phyloP scores from a whole-genome alignment of 768 basidiomycete genomes.

The Ramaria rubella region DNA sequence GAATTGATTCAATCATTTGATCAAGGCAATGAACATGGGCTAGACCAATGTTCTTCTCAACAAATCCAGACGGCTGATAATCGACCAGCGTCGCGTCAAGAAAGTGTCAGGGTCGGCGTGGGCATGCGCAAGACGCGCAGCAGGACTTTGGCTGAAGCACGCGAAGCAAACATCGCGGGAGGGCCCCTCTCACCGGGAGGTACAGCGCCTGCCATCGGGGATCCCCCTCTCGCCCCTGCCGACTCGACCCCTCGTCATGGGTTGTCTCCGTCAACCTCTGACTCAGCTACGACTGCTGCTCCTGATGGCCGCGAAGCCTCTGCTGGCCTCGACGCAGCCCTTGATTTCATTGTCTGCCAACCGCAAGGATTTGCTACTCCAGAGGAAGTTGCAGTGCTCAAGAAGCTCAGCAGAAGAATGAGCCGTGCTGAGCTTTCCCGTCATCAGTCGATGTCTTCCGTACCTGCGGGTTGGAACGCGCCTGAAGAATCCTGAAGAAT shows the following conservation, averaged over 20 bases:
- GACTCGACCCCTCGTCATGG: background rate
- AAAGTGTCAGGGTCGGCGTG: background rate
- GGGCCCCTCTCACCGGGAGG: background rate
- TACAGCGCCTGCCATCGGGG: background rate
- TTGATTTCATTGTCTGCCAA: constrained; percentile 6
- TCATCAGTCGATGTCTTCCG: background rate
- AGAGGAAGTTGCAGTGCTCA: constrained; percentile 1
- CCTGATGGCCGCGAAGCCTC: constrained; percentile 3
- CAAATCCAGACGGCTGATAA: background rate
- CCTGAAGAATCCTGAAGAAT: background rate
- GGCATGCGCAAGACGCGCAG: constrained; percentile 10
- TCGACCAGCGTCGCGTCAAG: background rate
- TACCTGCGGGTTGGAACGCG: background rate
- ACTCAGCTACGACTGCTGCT: background rate
- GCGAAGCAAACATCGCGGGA: background rate
- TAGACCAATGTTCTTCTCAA: background rate
- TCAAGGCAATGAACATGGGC: background rate
- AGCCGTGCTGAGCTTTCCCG: background rate
- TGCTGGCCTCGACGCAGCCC: background rate
- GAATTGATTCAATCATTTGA: background rate
- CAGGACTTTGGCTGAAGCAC: constrained; percentile 7
- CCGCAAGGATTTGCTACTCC: constrained; percentile 2
- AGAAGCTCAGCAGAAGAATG: constrained; percentile 5
- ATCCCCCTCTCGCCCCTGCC: background rate
- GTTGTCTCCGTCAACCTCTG: background rate